A percentile compares a stretch with the other conserved stretches of the same genome.
Evolutionary conservation across 345 rosid species (phyloP).

Genomic region (Kandelia obovata): DNA sequence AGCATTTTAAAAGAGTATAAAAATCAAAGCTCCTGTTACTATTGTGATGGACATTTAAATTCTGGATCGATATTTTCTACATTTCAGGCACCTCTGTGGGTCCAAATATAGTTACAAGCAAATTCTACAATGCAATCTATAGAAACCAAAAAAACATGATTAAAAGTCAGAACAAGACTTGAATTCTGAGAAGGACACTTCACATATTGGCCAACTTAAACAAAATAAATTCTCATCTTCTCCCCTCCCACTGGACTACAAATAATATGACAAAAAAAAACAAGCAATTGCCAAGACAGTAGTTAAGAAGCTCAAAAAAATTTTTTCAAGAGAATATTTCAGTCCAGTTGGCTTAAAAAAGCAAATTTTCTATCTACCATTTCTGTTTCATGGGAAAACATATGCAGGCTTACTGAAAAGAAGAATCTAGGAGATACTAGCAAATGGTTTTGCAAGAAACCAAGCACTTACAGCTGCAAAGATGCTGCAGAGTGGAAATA

Average conservation of each 20-base stretch:
- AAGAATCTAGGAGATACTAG: no score
- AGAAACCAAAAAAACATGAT: neutral
- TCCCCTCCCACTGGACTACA: neutral
- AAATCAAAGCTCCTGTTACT: no score
- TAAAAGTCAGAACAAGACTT: neutral
- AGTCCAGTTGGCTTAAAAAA: no score
- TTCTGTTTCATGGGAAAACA: neutral
- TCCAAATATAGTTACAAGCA: no score
- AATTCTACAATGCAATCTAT: no score
- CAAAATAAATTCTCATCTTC: neutral
- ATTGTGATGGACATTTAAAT: no score
- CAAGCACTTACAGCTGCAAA: slow-evolving; percentile 72
- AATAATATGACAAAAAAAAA: neutral
- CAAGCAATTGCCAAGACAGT: neutral
- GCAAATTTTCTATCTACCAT: neutral
- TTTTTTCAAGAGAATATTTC: neutral
- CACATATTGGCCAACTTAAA: neutral
- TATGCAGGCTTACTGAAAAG: neutral
- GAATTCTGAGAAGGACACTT: neutral
- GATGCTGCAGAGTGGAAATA: slow-evolving; percentile 96
- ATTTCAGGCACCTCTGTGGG: no score
- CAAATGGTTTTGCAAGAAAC: slow-evolving; percentile 5
- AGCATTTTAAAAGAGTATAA: no score
- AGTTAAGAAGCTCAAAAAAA: neutral
- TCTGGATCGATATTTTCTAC: no score